Conservation (phyloP, 1,284 basidiomycete species). For the Stygiomarasmius scandens region DNA sequence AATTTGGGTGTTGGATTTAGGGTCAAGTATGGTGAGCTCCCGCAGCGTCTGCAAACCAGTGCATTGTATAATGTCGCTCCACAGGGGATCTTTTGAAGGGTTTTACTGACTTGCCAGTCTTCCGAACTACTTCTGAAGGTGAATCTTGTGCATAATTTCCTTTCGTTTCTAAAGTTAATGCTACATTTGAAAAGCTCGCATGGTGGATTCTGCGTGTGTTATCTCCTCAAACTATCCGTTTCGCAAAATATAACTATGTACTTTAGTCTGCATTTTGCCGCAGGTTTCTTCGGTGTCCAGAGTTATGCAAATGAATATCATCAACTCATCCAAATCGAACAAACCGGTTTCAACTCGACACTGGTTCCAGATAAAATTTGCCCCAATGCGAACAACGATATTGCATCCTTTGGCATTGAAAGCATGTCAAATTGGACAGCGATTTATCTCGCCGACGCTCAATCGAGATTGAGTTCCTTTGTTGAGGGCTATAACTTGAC, state of each 20-base stretch:
- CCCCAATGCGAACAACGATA: conserved; percentile 40
- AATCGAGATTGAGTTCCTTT: conserved; percentile 46
- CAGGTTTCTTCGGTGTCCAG: conserved; percentile 56
- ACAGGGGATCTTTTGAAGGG: too few relatives aligned
- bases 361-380: conserved; percentile 52
- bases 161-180: too few relatives aligned
- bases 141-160: too few relatives aligned
- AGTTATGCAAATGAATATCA: conserved; percentile 38
- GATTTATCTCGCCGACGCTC: conserved; percentile 55
- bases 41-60: too few relatives aligned
- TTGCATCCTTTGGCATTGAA: conserved; percentile 31
- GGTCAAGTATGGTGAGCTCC: neutral
- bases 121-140: neutral
- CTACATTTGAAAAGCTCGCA: too few relatives aligned
- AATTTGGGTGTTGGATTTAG: neutral
- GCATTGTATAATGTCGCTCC: too few relatives aligned
- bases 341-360: too few relatives aligned
- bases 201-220: too few relatives aligned
- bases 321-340: conserved; percentile 38
- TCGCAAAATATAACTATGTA: neutral
- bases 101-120: neutral
- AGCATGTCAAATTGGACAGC: conserved; percentile 48
- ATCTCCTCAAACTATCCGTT: too few relatives aligned
- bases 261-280: conserved; percentile 46
- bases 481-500: conserved; percentile 55